A percentile compares a stretch with the other conserved stretches of the same genome.
Conservation (phyloP, 768 basidiomycete species). For the Lentinula sp. region DNA sequence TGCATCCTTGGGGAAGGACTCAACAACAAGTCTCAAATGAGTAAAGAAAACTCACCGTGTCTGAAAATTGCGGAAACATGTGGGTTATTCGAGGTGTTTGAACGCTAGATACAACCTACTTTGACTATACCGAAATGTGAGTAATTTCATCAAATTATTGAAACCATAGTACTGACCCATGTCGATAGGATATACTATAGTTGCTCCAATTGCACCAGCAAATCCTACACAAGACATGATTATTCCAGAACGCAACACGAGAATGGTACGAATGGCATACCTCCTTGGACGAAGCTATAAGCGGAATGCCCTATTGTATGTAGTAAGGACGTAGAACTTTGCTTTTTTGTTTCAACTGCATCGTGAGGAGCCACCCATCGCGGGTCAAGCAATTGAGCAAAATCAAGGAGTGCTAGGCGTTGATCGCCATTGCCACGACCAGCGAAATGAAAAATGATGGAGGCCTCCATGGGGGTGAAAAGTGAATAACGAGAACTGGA, state of each 20-base stretch:
- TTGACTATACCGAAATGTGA: conserved; percentile 45
- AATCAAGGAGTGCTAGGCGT: conserved; percentile 82
- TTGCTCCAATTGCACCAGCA: conserved; percentile 92
- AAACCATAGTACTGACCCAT: conserved; percentile 50
- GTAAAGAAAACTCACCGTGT: conserved; percentile 42
- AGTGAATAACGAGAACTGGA: conserved; percentile 87
- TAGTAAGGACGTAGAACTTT: conserved; percentile 36
- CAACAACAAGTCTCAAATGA: neutral
- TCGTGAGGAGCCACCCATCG: conserved; percentile 75
- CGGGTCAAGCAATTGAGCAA: conserved; percentile 88
- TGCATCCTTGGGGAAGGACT: conserved; percentile 63
- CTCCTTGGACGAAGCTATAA: conserved; percentile 88
- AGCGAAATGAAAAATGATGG: conserved; percentile 97
- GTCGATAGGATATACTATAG: conserved; percentile 97
- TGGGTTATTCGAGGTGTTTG: neutral
- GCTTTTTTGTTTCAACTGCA: conserved; percentile 28
- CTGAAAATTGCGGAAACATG: conserved; percentile 23
- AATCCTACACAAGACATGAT: conserved; percentile 46
- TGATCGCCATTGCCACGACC: conserved; percentile 66
- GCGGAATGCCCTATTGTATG: conserved; percentile 58
- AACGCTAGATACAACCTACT: conserved; percentile 35
- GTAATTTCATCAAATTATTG: neutral
- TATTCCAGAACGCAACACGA: neutral
- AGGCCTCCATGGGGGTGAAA: conserved; percentile 98
- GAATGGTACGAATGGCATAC: conserved; percentile 25